Percentiles rank a stretch among this genome's conserved stretches.
phyloP scores from a whole-genome alignment of 768 basidiomycete species.

The Mrakia gelida region DNA sequence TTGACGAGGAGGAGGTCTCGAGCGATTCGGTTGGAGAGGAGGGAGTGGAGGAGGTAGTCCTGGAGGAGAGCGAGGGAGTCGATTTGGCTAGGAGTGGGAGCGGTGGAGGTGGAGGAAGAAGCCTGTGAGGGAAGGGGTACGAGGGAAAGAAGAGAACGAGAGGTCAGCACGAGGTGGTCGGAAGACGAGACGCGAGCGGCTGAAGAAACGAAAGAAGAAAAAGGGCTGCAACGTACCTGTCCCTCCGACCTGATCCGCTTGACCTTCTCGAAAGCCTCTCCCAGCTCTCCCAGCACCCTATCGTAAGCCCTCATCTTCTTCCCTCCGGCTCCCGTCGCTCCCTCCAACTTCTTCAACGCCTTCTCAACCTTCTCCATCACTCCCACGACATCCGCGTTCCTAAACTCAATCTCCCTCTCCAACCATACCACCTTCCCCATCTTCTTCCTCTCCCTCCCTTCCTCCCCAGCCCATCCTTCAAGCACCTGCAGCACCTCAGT shows the following conservation, averaged over 20 bases:
- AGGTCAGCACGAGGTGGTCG: no score
- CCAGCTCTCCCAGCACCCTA: slow-evolving; percentile 71
- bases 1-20: slow-evolving; percentile 78
- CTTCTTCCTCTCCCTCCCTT: slow-evolving; percentile 50
- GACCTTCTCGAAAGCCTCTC: slow-evolving; percentile 80
- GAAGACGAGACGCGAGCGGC: no score
- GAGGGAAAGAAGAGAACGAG: neutral
- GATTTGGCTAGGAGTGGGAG: slow-evolving; percentile 17
- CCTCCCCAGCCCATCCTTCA: slow-evolving; percentile 44
- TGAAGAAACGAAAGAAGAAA: neutral
- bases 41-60: slow-evolving; percentile 78
- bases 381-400: slow-evolving; percentile 86
- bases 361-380: slow-evolving; percentile 77
- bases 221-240: slow-evolving; percentile 53
- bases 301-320: slow-evolving; percentile 82
- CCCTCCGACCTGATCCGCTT: slow-evolving; percentile 58
- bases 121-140: slow-evolving; percentile 24
- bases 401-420: slow-evolving; percentile 72
- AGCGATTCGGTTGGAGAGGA: slow-evolving; percentile 79
- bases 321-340: slow-evolving; percentile 46
- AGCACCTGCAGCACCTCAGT: neutral
- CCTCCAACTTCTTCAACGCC: slow-evolving; percentile 60
- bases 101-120: slow-evolving; percentile 15
- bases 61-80: slow-evolving; percentile 75
- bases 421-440: slow-evolving; percentile 70